These are phyloP conservation scores for Cunninghamia lanceolata DNA, from an alignment of 75 land plant species.

Conservation along the genomic window DNA sequence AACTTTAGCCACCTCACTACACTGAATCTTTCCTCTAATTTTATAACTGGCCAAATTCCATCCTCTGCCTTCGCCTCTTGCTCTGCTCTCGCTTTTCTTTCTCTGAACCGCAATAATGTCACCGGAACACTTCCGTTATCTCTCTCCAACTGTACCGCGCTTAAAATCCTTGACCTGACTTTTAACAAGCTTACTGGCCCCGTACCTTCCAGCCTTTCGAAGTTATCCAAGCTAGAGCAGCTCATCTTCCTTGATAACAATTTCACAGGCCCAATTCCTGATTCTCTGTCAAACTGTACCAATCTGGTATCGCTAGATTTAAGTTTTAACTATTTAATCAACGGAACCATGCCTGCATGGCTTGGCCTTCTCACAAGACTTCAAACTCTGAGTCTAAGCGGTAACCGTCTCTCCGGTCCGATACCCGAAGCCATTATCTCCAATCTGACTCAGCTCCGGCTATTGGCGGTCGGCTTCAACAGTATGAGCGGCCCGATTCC, in stretches of 20 bases:
- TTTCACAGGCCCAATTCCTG: slow-evolving; percentile 23
- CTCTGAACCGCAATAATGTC: slow-evolving; percentile 1
- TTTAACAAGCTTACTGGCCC: slow-evolving; percentile 12
- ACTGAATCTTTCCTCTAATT: slow-evolving; percentile 7
- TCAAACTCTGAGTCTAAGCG: neutral
- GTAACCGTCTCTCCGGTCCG: neutral
- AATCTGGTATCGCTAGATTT: neutral
- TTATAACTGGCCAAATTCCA: neutral
- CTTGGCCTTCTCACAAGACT: neutral
- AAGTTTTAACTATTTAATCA: neutral
- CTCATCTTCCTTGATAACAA: slow-evolving; percentile 9
- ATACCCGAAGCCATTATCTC: neutral
- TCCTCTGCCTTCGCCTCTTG: neutral
- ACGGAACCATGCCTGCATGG: neutral
- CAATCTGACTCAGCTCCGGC: neutral
- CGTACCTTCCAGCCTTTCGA: slow-evolving; percentile 8
- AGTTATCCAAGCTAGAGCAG: neutral
- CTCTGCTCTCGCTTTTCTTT: slow-evolving; percentile 12
- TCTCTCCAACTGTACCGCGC: slow-evolving; percentile 14
- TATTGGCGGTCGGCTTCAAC: neutral
- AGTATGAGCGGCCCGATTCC: neutral
- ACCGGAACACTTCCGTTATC: slow-evolving; percentile 16
- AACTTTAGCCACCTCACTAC: neutral
- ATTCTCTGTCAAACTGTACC: neutral
- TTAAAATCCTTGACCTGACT: slow-evolving; percentile 11